Conservation (phyloP, 352 stramenopile genomes). For the Peronospora destructor region DNA sequence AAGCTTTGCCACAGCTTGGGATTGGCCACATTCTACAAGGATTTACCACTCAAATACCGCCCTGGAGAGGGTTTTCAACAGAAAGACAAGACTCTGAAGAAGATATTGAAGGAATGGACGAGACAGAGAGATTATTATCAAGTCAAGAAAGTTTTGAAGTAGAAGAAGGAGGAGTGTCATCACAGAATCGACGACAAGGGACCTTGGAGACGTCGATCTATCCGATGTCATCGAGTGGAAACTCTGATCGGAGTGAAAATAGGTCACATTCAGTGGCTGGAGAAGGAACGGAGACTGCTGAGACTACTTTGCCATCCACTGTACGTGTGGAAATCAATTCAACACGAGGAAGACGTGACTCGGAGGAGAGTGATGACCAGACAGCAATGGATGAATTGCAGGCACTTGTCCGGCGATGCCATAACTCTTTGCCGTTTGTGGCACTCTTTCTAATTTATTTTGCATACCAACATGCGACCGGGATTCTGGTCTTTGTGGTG, state of each 20-base stretch:
- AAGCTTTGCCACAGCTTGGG: slow-evolving; percentile 28
- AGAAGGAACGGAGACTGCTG: not conserved
- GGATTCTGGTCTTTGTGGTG: slow-evolving; percentile 59
- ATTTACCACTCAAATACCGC: slow-evolving; percentile 22
- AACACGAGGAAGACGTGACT: slow-evolving; percentile 15
- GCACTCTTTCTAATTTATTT: slow-evolving; percentile 72
- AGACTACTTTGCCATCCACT: slow-evolving; percentile 1
- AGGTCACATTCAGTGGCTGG: not conserved
- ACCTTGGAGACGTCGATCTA: slow-evolving; percentile 19
- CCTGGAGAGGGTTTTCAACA: slow-evolving; percentile 16
- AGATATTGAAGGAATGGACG: slow-evolving; percentile 6
- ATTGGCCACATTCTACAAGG: slow-evolving; percentile 33
- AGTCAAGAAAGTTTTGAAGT: slow-evolving; percentile 1
- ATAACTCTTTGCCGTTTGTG: slow-evolving; percentile 70
- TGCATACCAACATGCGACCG: slow-evolving; percentile 66
- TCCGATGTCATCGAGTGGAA: slow-evolving; percentile 16
- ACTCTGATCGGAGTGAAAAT: slow-evolving; percentile 15
- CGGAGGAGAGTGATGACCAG: slow-evolving; percentile 40
- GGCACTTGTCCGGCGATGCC: slow-evolving; percentile 51
- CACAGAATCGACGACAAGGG: slow-evolving; percentile 14
- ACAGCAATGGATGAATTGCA: slow-evolving; percentile 57
- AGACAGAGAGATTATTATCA: slow-evolving; percentile 11
- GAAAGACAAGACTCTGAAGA: slow-evolving; percentile 11
- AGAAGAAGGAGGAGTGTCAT: slow-evolving; percentile 4
- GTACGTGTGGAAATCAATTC: not conserved